Percentiles rank a stretch among this genome's conserved stretches.
Evolutionary conservation across 2,329 filamentous ascomycete species (phyloP).

Genomic region (Grosmannia penicillata): DNA sequence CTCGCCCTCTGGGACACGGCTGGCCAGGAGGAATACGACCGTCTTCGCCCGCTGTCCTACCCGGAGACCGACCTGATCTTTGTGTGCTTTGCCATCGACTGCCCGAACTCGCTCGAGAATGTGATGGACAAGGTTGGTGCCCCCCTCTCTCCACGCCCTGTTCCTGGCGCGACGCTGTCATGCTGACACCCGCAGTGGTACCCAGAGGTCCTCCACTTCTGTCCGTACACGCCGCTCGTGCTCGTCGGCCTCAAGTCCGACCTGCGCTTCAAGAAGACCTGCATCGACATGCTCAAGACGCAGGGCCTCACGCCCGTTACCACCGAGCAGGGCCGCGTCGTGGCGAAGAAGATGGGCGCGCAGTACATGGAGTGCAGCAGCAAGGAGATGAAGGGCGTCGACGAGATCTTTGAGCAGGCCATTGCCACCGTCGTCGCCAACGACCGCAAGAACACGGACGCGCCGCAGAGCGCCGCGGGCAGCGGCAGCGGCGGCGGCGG

Average conservation of each 20-base stretch:
- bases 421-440: conserved; percentile 82
- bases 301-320: conserved; percentile 94
- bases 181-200: conserved; percentile 63
- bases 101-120: conserved; percentile 94
- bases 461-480: conserved; percentile 19
- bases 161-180: background rate
- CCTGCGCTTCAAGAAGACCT: conserved; percentile 85
- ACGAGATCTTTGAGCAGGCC: conserved; percentile 89
- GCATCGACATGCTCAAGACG: conserved; percentile 96
- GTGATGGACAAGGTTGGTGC: conserved; percentile 87
- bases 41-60: conserved; percentile 87
- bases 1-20: conserved; percentile 97
- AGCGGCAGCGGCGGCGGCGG: conserved; percentile 18
- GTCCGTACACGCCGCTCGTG: conserved; percentile 89
- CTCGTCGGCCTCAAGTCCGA: conserved; percentile 96
- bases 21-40: conserved; percentile 96
- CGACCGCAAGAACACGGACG: conserved; percentile 50
- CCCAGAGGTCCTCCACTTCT: conserved; percentile 96
- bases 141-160: background rate
- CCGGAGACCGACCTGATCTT: conserved; percentile 96
- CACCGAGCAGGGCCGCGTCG: conserved; percentile 70
- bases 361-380: conserved; percentile 97
- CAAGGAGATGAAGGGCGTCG: conserved; percentile 91
- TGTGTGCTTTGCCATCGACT: conserved; percentile 98
- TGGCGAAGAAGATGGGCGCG: conserved; percentile 87